Percentiles rank a stretch among this genome's conserved stretches.
These are phyloP conservation scores for Colletotrichum endophyticum DNA, from an alignment of 2,329 filamentous ascomycete genomes.

Conservation along the genomic window DNA sequence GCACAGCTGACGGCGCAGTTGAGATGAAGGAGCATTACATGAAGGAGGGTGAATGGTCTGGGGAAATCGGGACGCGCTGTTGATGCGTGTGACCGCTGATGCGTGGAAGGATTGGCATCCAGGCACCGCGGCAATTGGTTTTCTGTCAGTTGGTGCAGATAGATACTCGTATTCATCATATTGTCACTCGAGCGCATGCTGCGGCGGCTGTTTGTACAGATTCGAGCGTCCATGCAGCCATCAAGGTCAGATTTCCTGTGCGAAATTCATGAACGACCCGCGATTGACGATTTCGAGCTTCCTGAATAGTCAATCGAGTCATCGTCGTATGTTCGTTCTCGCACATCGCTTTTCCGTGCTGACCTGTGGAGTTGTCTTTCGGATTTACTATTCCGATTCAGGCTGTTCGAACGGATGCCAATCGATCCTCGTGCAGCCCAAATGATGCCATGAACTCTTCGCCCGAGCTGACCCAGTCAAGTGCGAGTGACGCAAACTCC, in stretches of 20 bases:
- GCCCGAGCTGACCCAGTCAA: background rate
- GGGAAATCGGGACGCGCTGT: background rate
- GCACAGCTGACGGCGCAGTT: background rate
- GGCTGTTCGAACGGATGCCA: background rate
- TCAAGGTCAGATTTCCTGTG: background rate
- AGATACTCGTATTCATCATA: background rate
- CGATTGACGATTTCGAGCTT: background rate
- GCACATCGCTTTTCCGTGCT: conserved; percentile 7
- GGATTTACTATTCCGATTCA: background rate
- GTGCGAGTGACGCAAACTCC: background rate
- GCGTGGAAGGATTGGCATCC: background rate
- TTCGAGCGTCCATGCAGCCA: background rate
- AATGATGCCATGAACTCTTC: background rate
- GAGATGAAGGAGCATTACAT: background rate
- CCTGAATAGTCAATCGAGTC: background rate
- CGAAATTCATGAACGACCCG: background rate
- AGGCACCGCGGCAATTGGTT: background rate
- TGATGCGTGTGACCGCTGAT: background rate
- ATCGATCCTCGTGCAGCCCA: background rate
- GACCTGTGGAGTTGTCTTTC: background rate
- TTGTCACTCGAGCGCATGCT: background rate
- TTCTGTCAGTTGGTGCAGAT: background rate
- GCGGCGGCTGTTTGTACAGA: background rate
- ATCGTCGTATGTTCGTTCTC: background rate
- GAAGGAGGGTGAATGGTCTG: background rate